Base-by-base conservation (phyloP, 106 monocot species). In the Apostasia shenzhenica region DNA sequence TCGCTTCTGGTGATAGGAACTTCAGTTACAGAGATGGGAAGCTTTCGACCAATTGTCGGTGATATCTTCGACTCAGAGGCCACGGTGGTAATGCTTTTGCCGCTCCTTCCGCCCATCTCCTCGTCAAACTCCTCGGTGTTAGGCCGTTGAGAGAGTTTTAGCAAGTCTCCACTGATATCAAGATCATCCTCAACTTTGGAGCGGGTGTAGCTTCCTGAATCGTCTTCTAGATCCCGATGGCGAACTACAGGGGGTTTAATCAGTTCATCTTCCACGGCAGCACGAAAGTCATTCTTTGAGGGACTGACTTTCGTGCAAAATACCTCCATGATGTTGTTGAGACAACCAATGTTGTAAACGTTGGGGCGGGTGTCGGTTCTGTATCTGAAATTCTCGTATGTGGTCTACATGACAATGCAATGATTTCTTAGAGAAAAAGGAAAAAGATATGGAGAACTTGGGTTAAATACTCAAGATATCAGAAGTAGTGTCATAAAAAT, bases 311-410 rank as follows among this genome's bases (percentile, higher is more conserved):
- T 79, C 3, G 79, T 70, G 77, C 86, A 99, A 73, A 99, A 92
- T 45, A 92, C 87, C 70, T 90, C 92, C 41, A 79, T 1, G 52
- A 87, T 83, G 75, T 99, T 99, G 46, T 71, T 77, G 37, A 86
- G 3, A 60, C 89, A 99, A 48, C 97, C 97, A 57, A 48, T 84
- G 72, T 87, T 59, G 39, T 87, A 85, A 14, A 81, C 72, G 42
- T 84, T 99, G 41, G 69, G 63, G 57, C 89, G 78, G 79, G 59
- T 83, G 75, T 92, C 92, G 5, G 81, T 53, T 79, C 89, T 84
- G 67, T 92, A 92, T 40, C 92, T 77, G 78, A 92, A 92, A 61
- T 99, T 99, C 69, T 99, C 97, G 50, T 99, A 90, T 1, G 97
- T 99, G 2, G 97, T 99, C 97, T 99, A 80, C 40, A 73, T 65